Percentiles rank a stretch among this genome's conserved stretches.
phyloP scores from a whole-genome alignment of 208 protist species.

The Acanthamoeba lenticulata region DNA sequence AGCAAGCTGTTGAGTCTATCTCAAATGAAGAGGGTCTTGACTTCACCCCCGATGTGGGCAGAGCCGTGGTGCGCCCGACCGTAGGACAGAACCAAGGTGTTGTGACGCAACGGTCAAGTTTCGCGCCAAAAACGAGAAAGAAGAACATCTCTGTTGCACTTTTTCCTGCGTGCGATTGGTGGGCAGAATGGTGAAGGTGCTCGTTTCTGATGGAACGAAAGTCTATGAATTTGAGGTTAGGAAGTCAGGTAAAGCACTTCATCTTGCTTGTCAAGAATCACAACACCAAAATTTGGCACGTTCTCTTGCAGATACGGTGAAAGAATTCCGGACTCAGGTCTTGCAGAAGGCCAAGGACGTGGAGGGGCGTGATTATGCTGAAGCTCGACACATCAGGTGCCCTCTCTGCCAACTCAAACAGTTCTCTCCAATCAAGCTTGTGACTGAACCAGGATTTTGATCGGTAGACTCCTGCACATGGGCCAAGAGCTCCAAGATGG shows the following conservation, averaged over 20 bases:
- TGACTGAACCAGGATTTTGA: neutral
- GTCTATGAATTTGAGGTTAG: slow-evolving; percentile 14
- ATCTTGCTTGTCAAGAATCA: neutral
- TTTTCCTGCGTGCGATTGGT: too few species aligned
- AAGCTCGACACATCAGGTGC: neutral
- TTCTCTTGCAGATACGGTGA: neutral
- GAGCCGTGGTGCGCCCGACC: too few species aligned
- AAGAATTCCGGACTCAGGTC: neutral
- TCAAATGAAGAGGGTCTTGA: too few species aligned
- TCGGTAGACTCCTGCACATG: neutral
- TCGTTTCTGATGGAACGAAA: neutral
- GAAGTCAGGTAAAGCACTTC: neutral
- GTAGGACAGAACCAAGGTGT: too few species aligned
- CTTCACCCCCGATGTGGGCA: too few species aligned
- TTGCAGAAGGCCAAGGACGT: neutral
- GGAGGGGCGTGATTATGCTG: neutral
- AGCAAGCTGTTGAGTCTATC: too few species aligned
- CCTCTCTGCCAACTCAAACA: neutral
- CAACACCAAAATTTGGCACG: neutral
- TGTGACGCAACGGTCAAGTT: too few species aligned
- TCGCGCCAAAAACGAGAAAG: too few species aligned
- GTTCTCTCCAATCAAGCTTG: neutral
- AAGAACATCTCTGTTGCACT: too few species aligned
- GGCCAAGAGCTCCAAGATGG: neutral
- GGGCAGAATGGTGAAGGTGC: neutral